Conservation (phyloP, 345 rosid species). For the Lagerstroemia speciosa region DNA sequence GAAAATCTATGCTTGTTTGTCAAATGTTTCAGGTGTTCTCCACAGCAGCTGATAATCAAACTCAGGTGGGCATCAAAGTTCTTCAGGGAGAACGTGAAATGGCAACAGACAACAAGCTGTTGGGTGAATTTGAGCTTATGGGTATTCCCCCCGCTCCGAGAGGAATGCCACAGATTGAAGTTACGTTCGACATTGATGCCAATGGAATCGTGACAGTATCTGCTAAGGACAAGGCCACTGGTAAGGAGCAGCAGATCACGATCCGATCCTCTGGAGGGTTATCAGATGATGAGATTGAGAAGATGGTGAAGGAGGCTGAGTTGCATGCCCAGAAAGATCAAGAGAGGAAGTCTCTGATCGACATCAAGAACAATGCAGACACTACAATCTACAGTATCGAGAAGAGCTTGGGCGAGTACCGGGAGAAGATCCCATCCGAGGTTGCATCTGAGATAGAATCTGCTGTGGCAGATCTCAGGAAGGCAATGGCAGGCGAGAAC, state of each 20-base stretch:
- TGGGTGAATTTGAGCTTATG: conserved; percentile 80
- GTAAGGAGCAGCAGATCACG: conserved; percentile 76
- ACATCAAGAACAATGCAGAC: conserved; percentile 62
- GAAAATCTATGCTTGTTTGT: not conserved
- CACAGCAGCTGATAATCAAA: conserved; percentile 87
- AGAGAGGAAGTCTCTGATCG: conserved; percentile 63
- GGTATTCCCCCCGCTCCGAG: conserved; percentile 86
- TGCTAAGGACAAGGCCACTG: conserved; percentile 78
- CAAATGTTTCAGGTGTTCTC: conserved; percentile 54
- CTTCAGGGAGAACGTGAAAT: conserved; percentile 93
- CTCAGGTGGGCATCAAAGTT: conserved; percentile 77
- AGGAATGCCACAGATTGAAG: conserved; percentile 84
- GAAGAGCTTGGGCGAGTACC: conserved; percentile 76
- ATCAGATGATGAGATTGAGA: conserved; percentile 73
- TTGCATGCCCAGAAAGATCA: conserved; percentile 66
- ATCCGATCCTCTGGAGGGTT: conserved; percentile 86
- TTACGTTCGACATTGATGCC: conserved; percentile 87
- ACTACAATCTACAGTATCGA: conserved; percentile 76
- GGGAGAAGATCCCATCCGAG: conserved; percentile 70
- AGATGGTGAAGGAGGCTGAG: conserved; percentile 89
- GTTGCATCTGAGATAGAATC: conserved; percentile 65
- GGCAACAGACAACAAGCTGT: conserved; percentile 71
- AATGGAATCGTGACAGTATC: conserved; percentile 86
- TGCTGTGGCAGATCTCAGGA: conserved; percentile 61
- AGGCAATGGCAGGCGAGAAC: conserved; percentile 49